Evolutionary conservation across 805 yeast genomes (phyloP).

Genomic region (Saturnispora saitoi): DNA sequence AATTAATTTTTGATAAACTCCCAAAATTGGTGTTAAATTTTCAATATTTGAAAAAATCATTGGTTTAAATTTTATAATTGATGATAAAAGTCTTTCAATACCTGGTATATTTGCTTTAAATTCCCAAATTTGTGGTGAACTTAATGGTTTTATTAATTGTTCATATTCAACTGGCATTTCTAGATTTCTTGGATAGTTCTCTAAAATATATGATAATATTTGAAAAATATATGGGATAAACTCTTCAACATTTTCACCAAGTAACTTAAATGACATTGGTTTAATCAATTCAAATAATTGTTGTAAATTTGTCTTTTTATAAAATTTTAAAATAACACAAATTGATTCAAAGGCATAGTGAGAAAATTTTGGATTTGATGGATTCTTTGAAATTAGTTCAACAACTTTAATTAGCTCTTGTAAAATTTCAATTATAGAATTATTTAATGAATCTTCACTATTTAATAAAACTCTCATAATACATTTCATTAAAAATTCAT

Average conservation of each 20-base stretch:
- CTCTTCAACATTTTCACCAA: constrained; percentile 85
- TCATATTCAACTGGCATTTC: constrained; percentile 58
- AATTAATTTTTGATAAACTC: constrained; percentile 91
- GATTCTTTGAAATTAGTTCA: constrained; percentile 69
- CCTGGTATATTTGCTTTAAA: constrained; percentile 90
- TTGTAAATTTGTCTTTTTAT: constrained; percentile 26
- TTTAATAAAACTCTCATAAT: constrained; percentile 74
- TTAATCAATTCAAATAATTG: constrained; percentile 45
- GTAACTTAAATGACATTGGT: constrained; percentile 56
- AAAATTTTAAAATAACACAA: constrained; percentile 60
- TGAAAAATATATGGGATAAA: constrained; percentile 91
- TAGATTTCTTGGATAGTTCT: constrained; percentile 39
- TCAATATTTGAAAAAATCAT: constrained; percentile 30
- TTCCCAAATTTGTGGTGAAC: constrained; percentile 94
- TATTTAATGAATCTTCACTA: constrained; percentile 54
- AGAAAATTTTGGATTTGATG: constrained; percentile 89
- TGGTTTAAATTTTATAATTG: constrained; percentile 48
- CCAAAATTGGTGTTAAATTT: constrained; percentile 68
- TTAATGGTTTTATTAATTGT: constrained; percentile 66
- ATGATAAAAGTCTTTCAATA: constrained; percentile 66
- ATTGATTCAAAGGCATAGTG: constrained; percentile 88
- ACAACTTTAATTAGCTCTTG: constrained; percentile 64
- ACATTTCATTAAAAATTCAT: constrained; percentile 86
- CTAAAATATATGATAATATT: constrained; percentile 71
- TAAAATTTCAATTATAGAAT: constrained; percentile 40